These are phyloP conservation scores for Hypomyces rosellus DNA, from an alignment of 2,329 filamentous ascomycete species.

Conservation along the genomic window DNA sequence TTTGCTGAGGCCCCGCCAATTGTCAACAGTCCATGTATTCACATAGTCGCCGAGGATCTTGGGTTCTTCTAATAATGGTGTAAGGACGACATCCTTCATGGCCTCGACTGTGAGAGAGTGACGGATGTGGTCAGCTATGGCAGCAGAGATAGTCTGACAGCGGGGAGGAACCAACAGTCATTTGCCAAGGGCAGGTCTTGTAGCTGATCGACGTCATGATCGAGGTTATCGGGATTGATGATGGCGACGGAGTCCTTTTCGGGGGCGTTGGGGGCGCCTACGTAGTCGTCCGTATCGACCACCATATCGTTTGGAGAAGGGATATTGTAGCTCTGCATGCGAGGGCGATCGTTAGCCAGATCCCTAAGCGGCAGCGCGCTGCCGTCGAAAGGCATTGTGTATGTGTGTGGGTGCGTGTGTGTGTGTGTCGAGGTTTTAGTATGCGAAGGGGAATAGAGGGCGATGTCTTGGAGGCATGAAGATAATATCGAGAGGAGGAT, in stretches of 20 bases:
- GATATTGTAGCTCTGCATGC: constrained; percentile 44
- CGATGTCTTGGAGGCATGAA: not conserved
- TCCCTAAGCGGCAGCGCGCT: constrained; percentile 15
- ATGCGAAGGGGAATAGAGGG: constrained; percentile 9
- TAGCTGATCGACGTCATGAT: constrained; percentile 41
- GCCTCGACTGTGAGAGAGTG: constrained; percentile 56
- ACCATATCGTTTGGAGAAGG: constrained; percentile 53
- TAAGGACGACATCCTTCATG: constrained; percentile 76
- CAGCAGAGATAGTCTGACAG: not conserved
- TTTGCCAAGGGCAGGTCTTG: constrained; percentile 44
- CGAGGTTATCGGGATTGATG: constrained; percentile 47
- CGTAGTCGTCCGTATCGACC: constrained; percentile 49
- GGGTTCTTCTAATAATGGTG: constrained; percentile 66
- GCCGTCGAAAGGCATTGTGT: constrained; percentile 16
- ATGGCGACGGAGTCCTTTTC: constrained; percentile 49
- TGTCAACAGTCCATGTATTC: constrained; percentile 80
- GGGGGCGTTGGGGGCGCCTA: constrained; percentile 41
- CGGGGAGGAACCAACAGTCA: constrained; percentile 40
- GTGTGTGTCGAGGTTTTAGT: constrained; percentile 16
- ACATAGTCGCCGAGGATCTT: constrained; percentile 70
- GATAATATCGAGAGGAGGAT: not conserved
- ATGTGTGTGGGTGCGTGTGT: constrained; percentile 1
- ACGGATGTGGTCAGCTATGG: constrained; percentile 12
- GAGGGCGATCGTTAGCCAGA: constrained; percentile 20
- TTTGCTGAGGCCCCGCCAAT: constrained; percentile 70